Base-by-base conservation (phyloP, 2,329 filamentous ascomycete species). In the Pyricularia sp. region DNA sequence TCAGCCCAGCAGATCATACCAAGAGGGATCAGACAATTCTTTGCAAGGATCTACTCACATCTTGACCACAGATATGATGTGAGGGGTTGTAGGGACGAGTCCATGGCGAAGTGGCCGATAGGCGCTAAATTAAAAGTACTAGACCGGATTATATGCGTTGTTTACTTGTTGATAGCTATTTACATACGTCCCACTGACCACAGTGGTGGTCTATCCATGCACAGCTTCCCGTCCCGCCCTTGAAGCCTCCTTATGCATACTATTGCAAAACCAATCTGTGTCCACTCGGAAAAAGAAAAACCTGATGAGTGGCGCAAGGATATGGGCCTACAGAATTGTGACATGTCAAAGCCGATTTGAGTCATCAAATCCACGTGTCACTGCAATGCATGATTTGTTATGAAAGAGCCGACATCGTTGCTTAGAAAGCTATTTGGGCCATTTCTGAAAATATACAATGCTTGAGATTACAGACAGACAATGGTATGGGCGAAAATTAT, bases 1-100 rank as follows among this genome's bases (percentile, higher is more conserved):
- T 83, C 69, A 83, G 79, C 72, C 84, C 83, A 23, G 79, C 79
- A 12, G 81, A 84, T 30, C 81, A 80, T 23, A 63, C 20, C 26
- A 75, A 85, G 68, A 82, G 81, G 71, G 83, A 83, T 70, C 83
- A 82, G 68, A 81, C 83, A 0, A 86, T 88, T 72, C 86, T 88
- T 72, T 89, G 88, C 76, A 89, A 88, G 76, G 81, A 86, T 69
- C 77, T 89, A 65, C 26, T 61, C 31, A 28, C 17, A 4, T 31
- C 63, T 36, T 65, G 63, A 65, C 17, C 17, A n/a, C 26, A 64
- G n/a, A 12, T n/a, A 17, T 23, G 9, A 61, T 28, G 58, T 25
- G 11, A 25, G 23, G n/a, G 25, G 12, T 12, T 14, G 10, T 61
- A n/a, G n/a, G 23, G 23, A 28, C 10, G 58, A 61, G 11, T 12